Percentiles rank a stretch among this genome's conserved stretches.
These are phyloP conservation scores for Auricularia cornea DNA, from an alignment of 768 basidiomycete species.

Conservation along the genomic window DNA sequence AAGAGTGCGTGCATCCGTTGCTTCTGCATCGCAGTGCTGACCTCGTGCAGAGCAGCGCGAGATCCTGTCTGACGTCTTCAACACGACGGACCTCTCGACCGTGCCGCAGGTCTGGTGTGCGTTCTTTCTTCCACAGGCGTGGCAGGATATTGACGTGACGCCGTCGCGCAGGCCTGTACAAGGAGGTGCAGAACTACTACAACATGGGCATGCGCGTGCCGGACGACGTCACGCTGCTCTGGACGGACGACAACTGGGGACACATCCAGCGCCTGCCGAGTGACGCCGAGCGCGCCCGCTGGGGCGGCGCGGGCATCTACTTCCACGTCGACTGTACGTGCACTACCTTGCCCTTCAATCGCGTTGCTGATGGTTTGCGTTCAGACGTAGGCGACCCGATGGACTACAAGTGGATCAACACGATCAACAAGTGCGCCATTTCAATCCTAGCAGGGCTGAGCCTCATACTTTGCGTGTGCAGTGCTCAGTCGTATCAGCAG, in stretches of 20 bases:
- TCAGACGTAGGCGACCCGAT: constrained; percentile 47
- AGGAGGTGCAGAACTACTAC: constrained; percentile 13
- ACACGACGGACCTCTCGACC: constrained; percentile 24
- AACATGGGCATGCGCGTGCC: constrained; percentile 45
- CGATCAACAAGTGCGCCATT: constrained; percentile 20
- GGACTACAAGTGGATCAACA: constrained; percentile 42
- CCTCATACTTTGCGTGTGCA: background rate
- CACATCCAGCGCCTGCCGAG: constrained; percentile 58
- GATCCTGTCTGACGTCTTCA: constrained; percentile 49
- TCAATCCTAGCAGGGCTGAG: constrained; percentile 44
- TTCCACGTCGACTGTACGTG: constrained; percentile 37
- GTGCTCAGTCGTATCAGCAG: constrained; percentile 49
- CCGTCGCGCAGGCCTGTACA: constrained; percentile 7
- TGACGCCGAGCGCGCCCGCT: constrained; percentile 45
- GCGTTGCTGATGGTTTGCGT: background rate
- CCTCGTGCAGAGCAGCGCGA: constrained; percentile 39
- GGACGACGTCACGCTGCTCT: constrained; percentile 57
- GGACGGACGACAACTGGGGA: constrained; percentile 73
- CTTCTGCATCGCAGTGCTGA: background rate
- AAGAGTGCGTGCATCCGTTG: background rate
- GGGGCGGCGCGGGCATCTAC: constrained; percentile 64
- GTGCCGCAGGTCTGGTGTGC: constrained; percentile 64
- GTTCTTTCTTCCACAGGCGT: constrained; percentile 12
- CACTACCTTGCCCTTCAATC: background rate
- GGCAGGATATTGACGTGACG: background rate